Base-by-base conservation (phyloP, 1,284 basidiomycete species). In the Ganoderma multipileum region DNA sequence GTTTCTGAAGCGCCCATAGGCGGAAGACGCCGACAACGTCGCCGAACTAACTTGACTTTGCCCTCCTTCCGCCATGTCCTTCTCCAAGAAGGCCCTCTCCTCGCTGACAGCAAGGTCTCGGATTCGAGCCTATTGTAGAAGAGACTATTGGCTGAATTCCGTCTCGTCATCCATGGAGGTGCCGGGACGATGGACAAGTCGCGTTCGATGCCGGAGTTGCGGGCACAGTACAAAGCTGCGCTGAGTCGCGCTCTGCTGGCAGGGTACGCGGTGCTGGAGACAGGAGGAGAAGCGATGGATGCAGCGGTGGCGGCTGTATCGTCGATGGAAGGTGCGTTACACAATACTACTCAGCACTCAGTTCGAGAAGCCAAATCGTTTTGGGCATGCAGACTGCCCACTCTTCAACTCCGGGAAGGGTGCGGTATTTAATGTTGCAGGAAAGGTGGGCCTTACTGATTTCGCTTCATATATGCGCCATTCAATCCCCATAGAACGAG, bases 401-500 rank as follows among this genome's bases (percentile, higher is more conserved):
- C 80, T 95, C 9, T 95, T 95, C 81, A 95, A 95, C 74, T 81
- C 90, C 6, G 92, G 87, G 7, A 92, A 91, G 74, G 93, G 93
- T 12, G 90, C 93, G 12, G 93, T 95, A 3, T 95, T 94, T 82
- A 95, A 94, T 73, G 81, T 86, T 7, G 91, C 82, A 11, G 92
- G 93, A 36, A 93, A 93, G 83, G 91, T 92, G 67, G 14, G 63
- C 18, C 9, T 3, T 6, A 1, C 41, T 7, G 7, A 3, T 28
- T 7, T 55, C 3, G 7, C 33, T 11, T 14, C 28, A 20, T 30
- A 16, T 30, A 33, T 33, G 28, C 52, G 16, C 18, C 11, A 23
- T 20, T 33, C 5, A 20, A 18, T 16, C 12, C 39, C 14, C 41
- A 55, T 72, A 93, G 91, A 93, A 91, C 73, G 94, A 95, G 78